These are phyloP conservation scores for Babesia bigemina DNA, from an alignment of 169 alveolate species.

Conservation along the genomic window DNA sequence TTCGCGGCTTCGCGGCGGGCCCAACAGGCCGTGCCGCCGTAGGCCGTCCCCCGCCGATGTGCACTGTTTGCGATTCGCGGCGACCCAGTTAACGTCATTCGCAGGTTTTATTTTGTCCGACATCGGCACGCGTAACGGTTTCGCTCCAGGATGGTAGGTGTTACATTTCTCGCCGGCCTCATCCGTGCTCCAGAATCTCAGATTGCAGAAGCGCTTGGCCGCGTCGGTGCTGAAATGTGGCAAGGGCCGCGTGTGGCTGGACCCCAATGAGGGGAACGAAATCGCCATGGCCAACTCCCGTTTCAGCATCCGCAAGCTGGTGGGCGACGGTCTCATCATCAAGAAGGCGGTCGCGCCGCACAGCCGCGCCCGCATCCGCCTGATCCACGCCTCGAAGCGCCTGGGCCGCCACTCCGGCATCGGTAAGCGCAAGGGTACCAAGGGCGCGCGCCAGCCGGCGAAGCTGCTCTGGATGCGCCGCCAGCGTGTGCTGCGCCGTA, in stretches of 20 bases:
- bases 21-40: constrained; percentile 1
- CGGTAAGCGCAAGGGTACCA: constrained; percentile 97
- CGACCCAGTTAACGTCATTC: not conserved
- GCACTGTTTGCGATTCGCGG: not conserved
- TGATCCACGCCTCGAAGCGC: constrained; percentile 92
- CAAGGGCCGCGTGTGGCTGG: constrained; percentile 96
- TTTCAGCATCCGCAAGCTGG: constrained; percentile 92
- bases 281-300: constrained; percentile 98
- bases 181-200: constrained; percentile 79
- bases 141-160: constrained; percentile 35
- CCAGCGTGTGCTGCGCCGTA: constrained; percentile 97
- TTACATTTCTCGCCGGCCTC: not conserved
- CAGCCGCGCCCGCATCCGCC: constrained; percentile 93
- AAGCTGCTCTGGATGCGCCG: constrained; percentile 98
- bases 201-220: constrained; percentile 96
- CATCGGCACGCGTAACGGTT: not conserved
- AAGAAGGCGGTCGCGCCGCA: constrained; percentile 95
- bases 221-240: constrained; percentile 97
- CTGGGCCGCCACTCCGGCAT: constrained; percentile 97
- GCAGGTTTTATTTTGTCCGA: not conserved
- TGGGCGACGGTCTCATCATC: constrained; percentile 95
- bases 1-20: not conserved
- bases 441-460: constrained; percentile 96
- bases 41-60: not conserved
- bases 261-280: constrained; percentile 97